Evolutionary conservation across 441 rosid species (phyloP).

Genomic region (Erodium texanum): DNA sequence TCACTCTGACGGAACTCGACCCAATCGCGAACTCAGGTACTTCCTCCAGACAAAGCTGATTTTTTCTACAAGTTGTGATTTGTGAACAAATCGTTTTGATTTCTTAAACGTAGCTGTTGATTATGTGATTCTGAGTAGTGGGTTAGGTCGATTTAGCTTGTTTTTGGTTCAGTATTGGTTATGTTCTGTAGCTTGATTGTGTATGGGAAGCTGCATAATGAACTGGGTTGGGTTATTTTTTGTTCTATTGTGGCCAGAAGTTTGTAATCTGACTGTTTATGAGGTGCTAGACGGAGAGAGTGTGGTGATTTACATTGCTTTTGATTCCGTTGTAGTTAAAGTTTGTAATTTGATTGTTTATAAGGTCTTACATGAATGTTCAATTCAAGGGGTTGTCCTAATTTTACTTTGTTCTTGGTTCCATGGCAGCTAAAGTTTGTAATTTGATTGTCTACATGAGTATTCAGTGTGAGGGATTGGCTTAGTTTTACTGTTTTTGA

Average conservation of each 20-base stretch:
- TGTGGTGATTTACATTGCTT: no score
- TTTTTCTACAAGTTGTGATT: neutral
- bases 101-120: neutral
- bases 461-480: no score
- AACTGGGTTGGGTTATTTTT: neutral
- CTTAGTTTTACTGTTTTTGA: no score
- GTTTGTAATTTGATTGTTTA: no score
- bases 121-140: neutral
- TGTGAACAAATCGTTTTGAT: neutral
- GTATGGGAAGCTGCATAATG: neutral
- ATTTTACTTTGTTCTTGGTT: no score
- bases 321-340: no score
- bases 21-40: conserved; percentile 16
- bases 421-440: no score
- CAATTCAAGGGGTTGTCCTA: no score
- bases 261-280: neutral
- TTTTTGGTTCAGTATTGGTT: neutral
- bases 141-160: neutral
- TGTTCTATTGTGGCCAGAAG: no score
- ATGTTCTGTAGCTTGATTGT: no score
- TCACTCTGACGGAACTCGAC: conserved; percentile 18
- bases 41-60: neutral
- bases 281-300: neutral
- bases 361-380: no score
- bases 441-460: no score